These are phyloP conservation scores for Brassica cretica DNA, from an alignment of 345 rosid species.

Conservation along the genomic window DNA sequence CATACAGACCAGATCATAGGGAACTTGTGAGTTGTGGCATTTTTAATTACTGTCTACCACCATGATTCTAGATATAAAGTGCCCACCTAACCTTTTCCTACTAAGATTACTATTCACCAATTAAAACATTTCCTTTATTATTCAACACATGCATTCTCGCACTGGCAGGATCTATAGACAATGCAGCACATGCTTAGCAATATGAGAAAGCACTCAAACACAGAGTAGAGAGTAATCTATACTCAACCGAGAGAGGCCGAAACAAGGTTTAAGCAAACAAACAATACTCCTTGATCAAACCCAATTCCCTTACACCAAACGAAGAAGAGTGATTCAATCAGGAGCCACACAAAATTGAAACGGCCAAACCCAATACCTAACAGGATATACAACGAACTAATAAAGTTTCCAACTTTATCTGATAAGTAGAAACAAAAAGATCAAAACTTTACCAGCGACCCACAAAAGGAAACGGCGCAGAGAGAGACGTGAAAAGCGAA, in stretches of 20 bases:
- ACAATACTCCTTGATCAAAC: conserved; percentile 14
- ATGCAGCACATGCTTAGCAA: background rate
- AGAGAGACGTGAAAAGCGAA: conserved; percentile 25
- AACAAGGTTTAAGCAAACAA: background rate
- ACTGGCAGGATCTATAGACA: background rate
- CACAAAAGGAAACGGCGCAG: conserved; percentile 9
- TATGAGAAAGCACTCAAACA: conserved; percentile 14
- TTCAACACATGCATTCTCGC: background rate
- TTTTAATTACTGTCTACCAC: conserved; percentile 3
- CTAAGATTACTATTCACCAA: conserved; percentile 1
- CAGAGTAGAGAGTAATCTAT: conserved; percentile 4
- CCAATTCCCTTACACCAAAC: conserved; percentile 11
- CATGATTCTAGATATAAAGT: background rate
- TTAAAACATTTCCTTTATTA: background rate
- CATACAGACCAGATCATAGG: background rate
- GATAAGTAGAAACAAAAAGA: conserved; percentile 3
- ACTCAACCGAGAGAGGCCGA: background rate
- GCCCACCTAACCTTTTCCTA: background rate
- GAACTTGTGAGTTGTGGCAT: background rate
- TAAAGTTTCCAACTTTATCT: conserved; percentile 9
- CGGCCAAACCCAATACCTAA: conserved; percentile 18
- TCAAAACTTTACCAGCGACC: conserved; percentile 37
- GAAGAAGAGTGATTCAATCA: background rate
- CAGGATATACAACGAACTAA: background rate
- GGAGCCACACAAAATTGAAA: conserved; percentile 6